These are phyloP conservation scores for Aspergillus sp. DNA, from an alignment of 2,329 filamentous ascomycete genomes.

Conservation along the genomic window DNA sequence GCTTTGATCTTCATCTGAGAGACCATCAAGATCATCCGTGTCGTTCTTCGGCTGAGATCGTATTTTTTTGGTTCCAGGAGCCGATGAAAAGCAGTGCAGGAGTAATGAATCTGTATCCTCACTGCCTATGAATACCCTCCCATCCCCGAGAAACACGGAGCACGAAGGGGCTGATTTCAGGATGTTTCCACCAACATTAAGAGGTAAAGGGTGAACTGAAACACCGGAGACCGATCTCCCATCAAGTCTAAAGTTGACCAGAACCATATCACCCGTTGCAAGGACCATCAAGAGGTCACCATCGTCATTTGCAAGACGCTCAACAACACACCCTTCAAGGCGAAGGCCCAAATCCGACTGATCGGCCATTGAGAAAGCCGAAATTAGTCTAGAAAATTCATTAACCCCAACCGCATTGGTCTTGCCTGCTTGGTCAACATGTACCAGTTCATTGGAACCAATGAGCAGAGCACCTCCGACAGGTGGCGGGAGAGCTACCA, in stretches of 20 bases:
- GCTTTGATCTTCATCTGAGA: slow-evolving; percentile 52
- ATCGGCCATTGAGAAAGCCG: slow-evolving; percentile 75
- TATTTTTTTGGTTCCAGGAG: slow-evolving; percentile 51
- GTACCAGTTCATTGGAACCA: slow-evolving; percentile 83
- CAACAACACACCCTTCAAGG: slow-evolving; percentile 71
- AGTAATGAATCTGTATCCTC: slow-evolving; percentile 74
- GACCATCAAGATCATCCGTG: slow-evolving; percentile 42
- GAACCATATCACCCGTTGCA: slow-evolving; percentile 62
- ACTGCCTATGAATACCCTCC: slow-evolving; percentile 74
- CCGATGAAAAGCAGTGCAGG: slow-evolving; percentile 67
- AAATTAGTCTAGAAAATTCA: slow-evolving; percentile 72
- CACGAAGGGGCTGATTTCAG: slow-evolving; percentile 60
- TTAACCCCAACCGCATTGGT: slow-evolving; percentile 89
- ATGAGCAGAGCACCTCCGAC: slow-evolving; percentile 82
- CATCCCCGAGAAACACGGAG: slow-evolving; percentile 58
- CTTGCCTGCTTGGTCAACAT: slow-evolving; percentile 93
- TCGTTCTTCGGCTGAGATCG: slow-evolving; percentile 50
- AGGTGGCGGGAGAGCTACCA: slow-evolving; percentile 74
- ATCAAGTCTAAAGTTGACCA: slow-evolving; percentile 77
- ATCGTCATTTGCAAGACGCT: slow-evolving; percentile 64
- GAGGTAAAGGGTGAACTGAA: slow-evolving; percentile 57
- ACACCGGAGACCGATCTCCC: slow-evolving; percentile 86
- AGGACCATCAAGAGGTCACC: slow-evolving; percentile 81
- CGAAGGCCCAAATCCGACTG: slow-evolving; percentile 73
- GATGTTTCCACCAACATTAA: slow-evolving; percentile 55